Conservation (phyloP, 2,329 filamentous ascomycete species). For the Fusarium sublunatum region DNA sequence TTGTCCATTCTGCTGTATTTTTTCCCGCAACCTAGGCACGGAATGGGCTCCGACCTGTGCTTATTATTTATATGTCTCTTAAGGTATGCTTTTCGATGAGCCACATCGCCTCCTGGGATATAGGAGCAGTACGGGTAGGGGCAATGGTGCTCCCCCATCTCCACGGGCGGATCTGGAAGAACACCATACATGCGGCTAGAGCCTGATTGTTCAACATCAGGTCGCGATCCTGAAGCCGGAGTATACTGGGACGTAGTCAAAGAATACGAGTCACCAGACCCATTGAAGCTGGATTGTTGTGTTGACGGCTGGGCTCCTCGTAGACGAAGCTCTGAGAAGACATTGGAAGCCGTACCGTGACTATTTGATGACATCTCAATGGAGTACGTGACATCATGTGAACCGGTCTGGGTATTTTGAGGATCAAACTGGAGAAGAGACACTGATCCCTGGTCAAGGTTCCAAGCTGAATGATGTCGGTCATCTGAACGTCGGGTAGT, state of each 20-base stretch:
- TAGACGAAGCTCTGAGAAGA: not conserved
- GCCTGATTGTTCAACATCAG: not conserved
- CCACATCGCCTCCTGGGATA: not conserved
- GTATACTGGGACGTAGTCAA: no score
- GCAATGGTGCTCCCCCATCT: not conserved
- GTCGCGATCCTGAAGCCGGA: no score
- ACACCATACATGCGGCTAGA: not conserved
- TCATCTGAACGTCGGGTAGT: not conserved
- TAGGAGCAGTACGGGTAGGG: not conserved
- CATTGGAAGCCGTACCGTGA: not conserved
- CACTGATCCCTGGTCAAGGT: no score
- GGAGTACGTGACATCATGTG: not conserved
- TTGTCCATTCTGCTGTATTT: constrained; percentile 5
- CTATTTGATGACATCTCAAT: no score
- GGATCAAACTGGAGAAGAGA: not conserved
- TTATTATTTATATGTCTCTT: constrained; percentile 1
- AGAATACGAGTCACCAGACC: no score
- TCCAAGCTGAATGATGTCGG: not conserved
- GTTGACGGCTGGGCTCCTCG: no score
- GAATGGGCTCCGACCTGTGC: not conserved
- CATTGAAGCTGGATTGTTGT: no score
- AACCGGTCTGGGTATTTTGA: not conserved
- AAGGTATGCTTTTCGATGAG: not conserved
- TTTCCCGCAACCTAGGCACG: not conserved
- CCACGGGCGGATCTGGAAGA: not conserved